Percentiles rank a stretch among this genome's conserved stretches.
Conservation (phyloP, 495 filamentous ascomycete species). For the Massariosphaeria phaeospora region DNA sequence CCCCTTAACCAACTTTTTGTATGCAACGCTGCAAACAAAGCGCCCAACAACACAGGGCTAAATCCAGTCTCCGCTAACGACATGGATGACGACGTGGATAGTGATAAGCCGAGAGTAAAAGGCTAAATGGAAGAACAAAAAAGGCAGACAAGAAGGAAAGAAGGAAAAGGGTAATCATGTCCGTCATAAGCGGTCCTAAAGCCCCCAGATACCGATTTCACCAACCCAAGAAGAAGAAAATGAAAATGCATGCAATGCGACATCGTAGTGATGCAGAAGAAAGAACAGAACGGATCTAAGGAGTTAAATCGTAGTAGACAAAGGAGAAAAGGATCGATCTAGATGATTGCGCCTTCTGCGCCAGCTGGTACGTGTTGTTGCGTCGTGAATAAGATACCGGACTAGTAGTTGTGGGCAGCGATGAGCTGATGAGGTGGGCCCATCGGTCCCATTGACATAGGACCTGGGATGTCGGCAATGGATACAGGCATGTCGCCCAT, state of each 20-base stretch:
- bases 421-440: conserved; percentile 34
- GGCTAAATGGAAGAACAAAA: conserved; percentile 30
- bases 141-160: not conserved
- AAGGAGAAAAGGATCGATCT: conserved; percentile 13
- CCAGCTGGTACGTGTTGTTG: not conserved
- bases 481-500: conserved; percentile 20
- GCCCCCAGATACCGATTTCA: not conserved
- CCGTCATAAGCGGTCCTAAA: conserved; percentile 18
- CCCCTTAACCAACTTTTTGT: no score
- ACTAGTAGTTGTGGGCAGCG: conserved; percentile 36
- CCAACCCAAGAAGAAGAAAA: conserved; percentile 8
- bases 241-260: conserved; percentile 24
- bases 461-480: conserved; percentile 26
- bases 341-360: conserved; percentile 9
- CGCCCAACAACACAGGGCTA: no score
- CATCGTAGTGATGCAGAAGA: conserved; percentile 16
- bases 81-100: no score
- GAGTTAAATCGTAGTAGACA: conserved; percentile 12
- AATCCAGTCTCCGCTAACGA: no score
- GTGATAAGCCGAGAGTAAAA: no score
- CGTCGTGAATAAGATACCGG: not conserved
- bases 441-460: conserved; percentile 33
- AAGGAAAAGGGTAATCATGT: conserved; percentile 22
- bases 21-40: no score
- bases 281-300: conserved; percentile 13